Conservation (phyloP, 768 basidiomycete species). For the Pisolithus orientalis region DNA sequence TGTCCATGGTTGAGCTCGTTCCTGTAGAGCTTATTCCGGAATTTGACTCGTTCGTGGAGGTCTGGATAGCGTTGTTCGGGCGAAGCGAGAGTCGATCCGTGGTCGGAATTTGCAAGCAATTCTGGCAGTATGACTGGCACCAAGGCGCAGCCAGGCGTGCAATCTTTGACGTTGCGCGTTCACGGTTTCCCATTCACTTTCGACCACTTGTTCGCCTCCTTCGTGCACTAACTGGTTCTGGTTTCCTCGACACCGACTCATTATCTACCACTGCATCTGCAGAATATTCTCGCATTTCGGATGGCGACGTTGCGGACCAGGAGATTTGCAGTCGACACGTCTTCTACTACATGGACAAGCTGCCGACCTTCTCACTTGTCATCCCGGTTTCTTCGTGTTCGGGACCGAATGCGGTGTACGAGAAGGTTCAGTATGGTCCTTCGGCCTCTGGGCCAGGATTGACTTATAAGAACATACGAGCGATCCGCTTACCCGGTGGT, state of each 20-base stretch:
- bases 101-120: conserved; percentile 68
- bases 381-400: conserved; percentile 56
- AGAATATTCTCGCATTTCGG: conserved; percentile 37
- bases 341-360: conserved; percentile 66
- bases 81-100: conserved; percentile 59
- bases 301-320: conserved; percentile 39
- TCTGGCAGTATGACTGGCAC: conserved; percentile 76
- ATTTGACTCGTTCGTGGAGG: conserved; percentile 62
- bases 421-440: conserved; percentile 54
- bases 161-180: conserved; percentile 74
- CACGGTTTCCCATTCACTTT: conserved; percentile 79
- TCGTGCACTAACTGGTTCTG: conserved; percentile 69
- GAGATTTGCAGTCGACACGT: conserved; percentile 62
- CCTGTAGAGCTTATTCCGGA: conserved; percentile 75
- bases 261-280: conserved; percentile 41
- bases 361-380: conserved; percentile 71
- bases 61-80: conserved; percentile 78
- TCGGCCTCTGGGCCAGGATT: conserved; percentile 42
- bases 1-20: conserved; percentile 66
- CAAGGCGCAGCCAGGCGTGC: conserved; percentile 63
- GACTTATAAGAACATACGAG: conserved; percentile 58
- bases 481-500: conserved; percentile 72
- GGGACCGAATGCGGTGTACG: conserved; percentile 68
- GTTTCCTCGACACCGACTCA: conserved; percentile 71
- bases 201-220: conserved; percentile 64